phyloP scores from a whole-genome alignment of 148 eudicot species.

The Oxyria digyna region DNA sequence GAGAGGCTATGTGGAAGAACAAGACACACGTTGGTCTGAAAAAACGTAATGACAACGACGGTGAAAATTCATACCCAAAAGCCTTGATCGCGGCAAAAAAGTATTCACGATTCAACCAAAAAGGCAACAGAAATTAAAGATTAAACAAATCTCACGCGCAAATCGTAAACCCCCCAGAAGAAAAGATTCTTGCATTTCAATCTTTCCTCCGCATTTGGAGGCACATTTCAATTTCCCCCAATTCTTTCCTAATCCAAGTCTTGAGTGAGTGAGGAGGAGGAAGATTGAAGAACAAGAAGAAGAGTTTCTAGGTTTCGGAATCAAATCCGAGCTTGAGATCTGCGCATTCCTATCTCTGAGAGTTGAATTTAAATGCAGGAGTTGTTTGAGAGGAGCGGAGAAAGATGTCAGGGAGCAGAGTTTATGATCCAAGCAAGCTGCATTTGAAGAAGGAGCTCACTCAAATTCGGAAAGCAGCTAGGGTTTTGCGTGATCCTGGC shows the following conservation, averaged over 20 bases:
- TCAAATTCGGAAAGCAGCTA: conserved; percentile 81
- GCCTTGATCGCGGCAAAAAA: neutral
- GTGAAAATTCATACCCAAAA: neutral
- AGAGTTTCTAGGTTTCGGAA: too few species aligned
- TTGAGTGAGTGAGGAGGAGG: neutral
- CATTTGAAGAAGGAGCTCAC: conserved; percentile 93
- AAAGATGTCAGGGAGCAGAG: conserved; percentile 24
- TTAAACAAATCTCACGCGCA: conserved; percentile 10
- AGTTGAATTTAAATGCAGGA: neutral
- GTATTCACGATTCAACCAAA: neutral
- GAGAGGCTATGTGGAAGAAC: neutral
- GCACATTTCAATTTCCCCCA: conserved; percentile 2
- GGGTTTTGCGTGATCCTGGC: conserved; percentile 82
- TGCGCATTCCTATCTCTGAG: neutral
- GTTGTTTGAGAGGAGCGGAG: neutral
- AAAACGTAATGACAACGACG: neutral
- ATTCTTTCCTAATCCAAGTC: too few species aligned
- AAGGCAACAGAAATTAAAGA: neutral
- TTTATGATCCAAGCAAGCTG: conserved; percentile 75
- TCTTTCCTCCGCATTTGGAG: conserved; percentile 11
- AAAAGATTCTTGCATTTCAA: conserved; percentile 6
- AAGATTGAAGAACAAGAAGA: too few species aligned
- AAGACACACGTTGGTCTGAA: neutral
- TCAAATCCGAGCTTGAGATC: neutral
- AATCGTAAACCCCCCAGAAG: conserved; percentile 4